Evolutionary conservation across 148 eudicot species (phyloP), one percentile per base, ranked within the genome.

Genomic region (Diospyros lotus): DNA sequence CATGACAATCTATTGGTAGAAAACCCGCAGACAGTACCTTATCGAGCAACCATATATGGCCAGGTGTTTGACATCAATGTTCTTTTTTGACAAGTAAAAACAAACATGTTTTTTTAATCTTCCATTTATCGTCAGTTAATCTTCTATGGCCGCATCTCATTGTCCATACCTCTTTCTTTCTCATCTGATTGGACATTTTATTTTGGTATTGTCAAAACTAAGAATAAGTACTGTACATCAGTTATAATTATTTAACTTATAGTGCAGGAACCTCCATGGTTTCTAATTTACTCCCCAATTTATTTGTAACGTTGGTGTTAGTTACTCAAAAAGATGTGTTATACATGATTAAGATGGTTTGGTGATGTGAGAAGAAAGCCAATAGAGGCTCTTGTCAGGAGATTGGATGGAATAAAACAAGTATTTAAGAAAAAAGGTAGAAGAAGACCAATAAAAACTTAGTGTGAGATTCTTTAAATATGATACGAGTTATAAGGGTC

Each of bases 1-100:
- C 89, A 91, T 83, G 98, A 93, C 84, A 82, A 84, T 40, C 84
- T 93, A 55, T 80, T 93, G 82, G 93, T 89, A 72, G 84, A 87
- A 66, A 91, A 82, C 82, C 90, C 92, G 15, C 76, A 75, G 66
- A 84, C 94, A 52, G 90, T 93, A 41, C 98, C 98, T 68, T 91
- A 91, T 80, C 80, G 81, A 73, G 98, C 93, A 65, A 86, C 88
- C 44, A 86, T 82, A 66, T 91, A 88, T 75, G 98, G 94, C 68
- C 94, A 91, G 94, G 98, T 91, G 45, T 53, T 77, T 42, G 73
- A 44, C 42, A 8, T 55, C 11, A 56, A 11, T 48, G 8, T 48
- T 48, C 44, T 39, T 71, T 10, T 51, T 44, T 43, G 2, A 72
- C 28, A 53, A 58, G 17, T 28, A 28, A 28, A 28, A 28, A 28